These are phyloP conservation scores for Lachnellula hyalina DNA, from an alignment of 2,329 filamentous ascomycete species.

Conservation along the genomic window DNA sequence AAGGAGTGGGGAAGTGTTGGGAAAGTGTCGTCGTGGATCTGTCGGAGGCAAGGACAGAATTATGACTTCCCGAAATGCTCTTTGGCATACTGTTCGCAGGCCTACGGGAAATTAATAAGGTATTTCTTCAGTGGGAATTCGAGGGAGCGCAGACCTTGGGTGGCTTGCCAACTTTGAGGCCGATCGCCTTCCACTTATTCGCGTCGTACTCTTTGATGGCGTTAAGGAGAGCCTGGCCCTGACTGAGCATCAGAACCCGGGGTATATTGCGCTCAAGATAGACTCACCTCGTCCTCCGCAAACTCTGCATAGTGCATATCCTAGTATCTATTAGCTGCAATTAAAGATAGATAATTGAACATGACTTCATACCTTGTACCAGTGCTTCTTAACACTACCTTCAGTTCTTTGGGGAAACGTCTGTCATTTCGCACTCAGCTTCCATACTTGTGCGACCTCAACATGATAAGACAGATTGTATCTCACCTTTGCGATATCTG, in stretches of 20 bases:
- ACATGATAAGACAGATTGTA: not conserved
- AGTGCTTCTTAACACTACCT: conserved; percentile 98
- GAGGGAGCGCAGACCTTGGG: conserved; percentile 63
- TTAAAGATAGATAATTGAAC: not conserved
- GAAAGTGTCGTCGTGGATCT: not conserved
- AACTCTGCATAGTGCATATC: conserved; percentile 99
- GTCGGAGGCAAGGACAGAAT: not conserved
- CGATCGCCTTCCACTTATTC: conserved; percentile 98
- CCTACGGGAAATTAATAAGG: conserved; percentile 40
- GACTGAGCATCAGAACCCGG: conserved; percentile 26
- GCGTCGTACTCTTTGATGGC: conserved; percentile 99
- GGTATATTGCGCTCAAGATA: conserved; percentile 1
- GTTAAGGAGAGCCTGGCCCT: conserved; percentile 62
- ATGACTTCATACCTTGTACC: conserved; percentile 73
- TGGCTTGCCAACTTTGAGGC: conserved; percentile 93
- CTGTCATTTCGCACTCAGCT: conserved; percentile 39
- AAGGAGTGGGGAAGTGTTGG: not conserved
- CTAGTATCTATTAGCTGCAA: conserved; percentile 39
- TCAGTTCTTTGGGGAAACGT: conserved; percentile 91
- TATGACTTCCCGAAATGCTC: conserved; percentile 63
- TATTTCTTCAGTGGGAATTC: not conserved
- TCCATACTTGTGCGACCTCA: conserved; percentile 17
- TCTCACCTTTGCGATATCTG: conserved; percentile 90
- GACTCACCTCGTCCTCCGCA: conserved; percentile 83
- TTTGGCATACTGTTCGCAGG: conserved; percentile 90